Evolutionary conservation across 805 yeast genomes (phyloP).

Genomic region (Schwanniomyces vanrijiae): DNA sequence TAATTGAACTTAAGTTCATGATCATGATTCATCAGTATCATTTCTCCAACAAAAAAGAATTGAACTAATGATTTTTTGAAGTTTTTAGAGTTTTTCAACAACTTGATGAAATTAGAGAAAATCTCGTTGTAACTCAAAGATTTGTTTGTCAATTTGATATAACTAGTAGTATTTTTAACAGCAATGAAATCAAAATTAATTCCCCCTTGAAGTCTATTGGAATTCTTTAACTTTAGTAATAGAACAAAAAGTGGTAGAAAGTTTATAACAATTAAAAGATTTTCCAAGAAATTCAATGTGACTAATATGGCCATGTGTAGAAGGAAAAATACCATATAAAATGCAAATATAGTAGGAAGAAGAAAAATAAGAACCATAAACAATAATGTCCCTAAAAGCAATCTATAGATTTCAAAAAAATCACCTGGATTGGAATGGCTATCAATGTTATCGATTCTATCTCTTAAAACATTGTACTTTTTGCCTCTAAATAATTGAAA

Average conservation of each 20-base stretch:
- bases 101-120: slow-evolving; percentile 27
- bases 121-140: slow-evolving; percentile 38
- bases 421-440: slow-evolving; percentile 22
- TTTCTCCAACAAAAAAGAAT: slow-evolving; percentile 27
- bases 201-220: slow-evolving; percentile 61
- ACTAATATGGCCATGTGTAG: slow-evolving; percentile 53
- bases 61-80: slow-evolving; percentile 22
- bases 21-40: slow-evolving; percentile 22
- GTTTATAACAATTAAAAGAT: slow-evolving; percentile 63
- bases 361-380: slow-evolving; percentile 78
- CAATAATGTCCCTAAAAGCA: slow-evolving; percentile 82
- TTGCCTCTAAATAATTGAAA: slow-evolving; percentile 87
- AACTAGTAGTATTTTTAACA: slow-evolving; percentile 16
- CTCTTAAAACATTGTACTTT: slow-evolving; percentile 78
- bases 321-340: slow-evolving; percentile 71
- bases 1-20: slow-evolving; percentile 28
- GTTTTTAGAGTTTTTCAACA: slow-evolving; percentile 29
- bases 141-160: slow-evolving; percentile 33
- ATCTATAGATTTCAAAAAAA: slow-evolving; percentile 76
- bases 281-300: slow-evolving; percentile 53
- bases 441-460: slow-evolving; percentile 81
- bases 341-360: slow-evolving; percentile 84
- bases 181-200: slow-evolving; percentile 31
- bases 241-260: slow-evolving; percentile 87
- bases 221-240: slow-evolving; percentile 75